Conservation (phyloP, 2,329 filamentous ascomycete species). For the Penicillium digitatum region DNA sequence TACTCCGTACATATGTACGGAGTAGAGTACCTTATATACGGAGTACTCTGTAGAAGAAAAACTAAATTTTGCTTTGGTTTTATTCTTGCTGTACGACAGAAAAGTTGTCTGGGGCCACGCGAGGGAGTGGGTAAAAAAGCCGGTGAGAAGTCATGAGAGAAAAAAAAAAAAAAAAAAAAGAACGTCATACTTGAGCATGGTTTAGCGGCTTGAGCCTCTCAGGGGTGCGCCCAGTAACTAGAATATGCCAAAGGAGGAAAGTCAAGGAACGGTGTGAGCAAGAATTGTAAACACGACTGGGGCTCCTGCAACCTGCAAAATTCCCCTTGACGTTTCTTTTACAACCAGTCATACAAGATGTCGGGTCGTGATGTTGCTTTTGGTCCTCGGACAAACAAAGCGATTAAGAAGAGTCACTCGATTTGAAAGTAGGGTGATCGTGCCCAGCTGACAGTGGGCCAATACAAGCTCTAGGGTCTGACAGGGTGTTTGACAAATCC, state of each 20-base stretch:
- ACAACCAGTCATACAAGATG: not conserved
- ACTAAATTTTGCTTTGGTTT: constrained; percentile 10
- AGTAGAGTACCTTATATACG: not conserved
- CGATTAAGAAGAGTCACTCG: not conserved
- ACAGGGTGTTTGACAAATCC: constrained; percentile 18
- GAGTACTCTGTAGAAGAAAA: not conserved
- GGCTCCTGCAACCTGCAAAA: constrained; percentile 4
- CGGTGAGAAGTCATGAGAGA: constrained; percentile 14
- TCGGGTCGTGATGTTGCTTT: not conserved
- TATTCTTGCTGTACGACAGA: constrained; percentile 17
- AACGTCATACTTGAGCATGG: constrained; percentile 6
- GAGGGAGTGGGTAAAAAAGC: constrained; percentile 21
- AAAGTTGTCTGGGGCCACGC: constrained; percentile 17
- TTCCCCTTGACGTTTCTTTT: not conserved
- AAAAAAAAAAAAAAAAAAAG: not conserved
- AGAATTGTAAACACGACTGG: constrained; percentile 6
- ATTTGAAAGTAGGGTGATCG: not conserved
- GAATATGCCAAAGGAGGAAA: constrained; percentile 5
- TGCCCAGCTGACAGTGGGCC: not conserved
- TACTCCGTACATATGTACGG: not conserved
- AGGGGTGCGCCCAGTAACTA: constrained; percentile 1
- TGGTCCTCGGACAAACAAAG: not conserved
- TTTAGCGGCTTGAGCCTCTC: constrained; percentile 8
- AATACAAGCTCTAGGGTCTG: constrained; percentile 3
- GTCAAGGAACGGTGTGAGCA: constrained; percentile 10